Evolutionary conservation across 345 rosid species (phyloP), one percentile per base, ranked within the genome.

Genomic region (Salix udensis): DNA sequence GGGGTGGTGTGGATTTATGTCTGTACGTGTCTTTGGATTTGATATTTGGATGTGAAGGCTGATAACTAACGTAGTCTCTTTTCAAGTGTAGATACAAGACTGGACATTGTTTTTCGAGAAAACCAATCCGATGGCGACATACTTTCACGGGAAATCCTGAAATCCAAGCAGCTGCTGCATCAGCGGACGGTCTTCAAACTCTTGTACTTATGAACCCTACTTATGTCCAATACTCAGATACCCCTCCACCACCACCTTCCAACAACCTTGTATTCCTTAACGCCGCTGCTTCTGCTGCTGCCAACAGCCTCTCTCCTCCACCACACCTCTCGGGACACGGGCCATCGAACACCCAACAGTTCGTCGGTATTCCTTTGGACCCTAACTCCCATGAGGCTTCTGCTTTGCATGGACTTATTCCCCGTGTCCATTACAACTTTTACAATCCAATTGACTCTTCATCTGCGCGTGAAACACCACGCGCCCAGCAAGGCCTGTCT

Each of bases 131-230:
- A 94, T 94, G 99, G 96, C 97, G 80, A 85, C 93, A 30, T 93
- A 89, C 86, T 93, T 82, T 78, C 91, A 92, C 74, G 95, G 93
- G 31, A 91, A 91, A 88, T 78, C 89, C 94, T 0, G 97, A 96
- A 46, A 86, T 93, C 48, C 92, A 93, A 34, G 87, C 85, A 28
- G 66, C 78, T 13, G 36, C 39, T 50, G 71, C 82, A 2, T 64
- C 79, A 21, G 86, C 88, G 39, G 94, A 91, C 58, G 97, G 98
- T 7, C 81, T 96, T 5, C 99, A 96, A 71, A 96, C 97, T 74
- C 96, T 95, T 40, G 84, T 93, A n/a, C 93, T 95, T 74, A 95
- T 93, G 98, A 95, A 95, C 87, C 98, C 98, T 68, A 82, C 90
- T 42, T 96, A 96, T 79, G 96, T 91, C 76, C 98, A 90, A 69